A percentile compares a stretch with the other conserved stretches of the same genome.
Conservation (phyloP, 495 filamentous ascomycete genomes). For the Alectoria sarmentosa region DNA sequence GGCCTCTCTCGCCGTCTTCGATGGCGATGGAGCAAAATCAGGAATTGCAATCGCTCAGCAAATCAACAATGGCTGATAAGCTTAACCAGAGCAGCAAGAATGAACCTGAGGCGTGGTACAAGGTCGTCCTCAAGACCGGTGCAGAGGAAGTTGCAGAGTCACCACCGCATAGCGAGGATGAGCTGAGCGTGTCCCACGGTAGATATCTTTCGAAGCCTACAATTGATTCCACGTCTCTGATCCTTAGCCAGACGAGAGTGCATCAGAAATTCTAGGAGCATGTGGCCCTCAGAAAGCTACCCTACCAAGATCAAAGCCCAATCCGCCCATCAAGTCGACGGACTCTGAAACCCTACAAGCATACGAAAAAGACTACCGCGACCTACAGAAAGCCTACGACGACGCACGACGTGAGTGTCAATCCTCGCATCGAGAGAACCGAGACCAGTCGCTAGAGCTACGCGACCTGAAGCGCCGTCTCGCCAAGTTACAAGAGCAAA, state of each 20-base stretch:
- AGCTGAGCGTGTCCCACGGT: conserved; percentile 1
- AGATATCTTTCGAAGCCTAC: background rate
- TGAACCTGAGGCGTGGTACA: background rate
- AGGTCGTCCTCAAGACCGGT: background rate
- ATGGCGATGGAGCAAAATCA: background rate
- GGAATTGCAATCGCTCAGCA: background rate
- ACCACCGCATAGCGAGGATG: background rate
- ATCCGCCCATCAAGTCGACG: background rate
- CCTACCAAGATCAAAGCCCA: background rate
- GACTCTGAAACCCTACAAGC: background rate
- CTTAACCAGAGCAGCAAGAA: background rate
- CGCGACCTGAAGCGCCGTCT: conserved; percentile 24
- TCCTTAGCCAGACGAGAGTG: background rate
- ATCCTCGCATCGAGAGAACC: conserved; percentile 16
- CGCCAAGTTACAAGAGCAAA: conserved; percentile 16
- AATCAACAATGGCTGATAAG: background rate
- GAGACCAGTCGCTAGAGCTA: conserved; percentile 23
- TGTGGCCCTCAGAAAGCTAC: background rate
- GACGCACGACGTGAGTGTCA: conserved; percentile 12
- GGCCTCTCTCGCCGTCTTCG: background rate
- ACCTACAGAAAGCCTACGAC: conserved; percentile 12
- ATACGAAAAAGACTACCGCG: conserved; percentile 3
- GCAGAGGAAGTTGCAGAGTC: background rate
- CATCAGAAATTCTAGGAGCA: background rate
- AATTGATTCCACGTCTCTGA: background rate